Conservation (phyloP, 352 stramenopile genomes). For the Pythium myriotylum region DNA sequence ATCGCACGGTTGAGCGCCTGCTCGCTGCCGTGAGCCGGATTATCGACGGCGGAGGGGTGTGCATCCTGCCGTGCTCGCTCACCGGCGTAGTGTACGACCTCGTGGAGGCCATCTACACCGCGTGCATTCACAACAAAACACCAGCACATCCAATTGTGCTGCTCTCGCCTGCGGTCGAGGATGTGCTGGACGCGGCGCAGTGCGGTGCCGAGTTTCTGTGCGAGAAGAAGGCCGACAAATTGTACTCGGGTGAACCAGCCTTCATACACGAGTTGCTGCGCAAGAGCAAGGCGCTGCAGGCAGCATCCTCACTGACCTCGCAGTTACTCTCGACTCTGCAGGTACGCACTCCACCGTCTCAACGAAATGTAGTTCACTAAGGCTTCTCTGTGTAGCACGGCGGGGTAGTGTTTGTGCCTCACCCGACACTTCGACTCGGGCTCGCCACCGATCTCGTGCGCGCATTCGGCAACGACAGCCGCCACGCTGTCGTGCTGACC, state of each 20-base stretch:
- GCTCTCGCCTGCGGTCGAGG: slow-evolving; percentile 53
- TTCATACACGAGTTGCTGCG: slow-evolving; percentile 66
- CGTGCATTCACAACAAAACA: slow-evolving; percentile 44
- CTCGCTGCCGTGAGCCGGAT: slow-evolving; percentile 60
- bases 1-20: slow-evolving; percentile 71
- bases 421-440: slow-evolving; percentile 70
- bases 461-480: slow-evolving; percentile 56
- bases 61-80: slow-evolving; percentile 60
- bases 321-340: slow-evolving; percentile 54
- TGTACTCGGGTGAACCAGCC: slow-evolving; percentile 70
- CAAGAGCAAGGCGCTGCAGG: slow-evolving; percentile 54
- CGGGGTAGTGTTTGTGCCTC: slow-evolving; percentile 76
- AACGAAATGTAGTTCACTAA: background rate
- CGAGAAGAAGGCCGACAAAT: slow-evolving; percentile 81
- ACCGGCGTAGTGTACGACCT: slow-evolving; percentile 81
- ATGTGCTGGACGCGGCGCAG: slow-evolving; percentile 56
- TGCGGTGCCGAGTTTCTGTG: slow-evolving; percentile 78
- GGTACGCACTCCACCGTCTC: slow-evolving; percentile 25
- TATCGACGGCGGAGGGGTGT: slow-evolving; percentile 66
- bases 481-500: slow-evolving; percentile 75
- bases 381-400: slow-evolving; percentile 37
- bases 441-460: slow-evolving; percentile 52
- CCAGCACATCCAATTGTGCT: slow-evolving; percentile 65
- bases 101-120: slow-evolving; percentile 66
- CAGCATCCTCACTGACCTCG: slow-evolving; percentile 44